These are phyloP conservation scores for Platismatia glauca DNA, from an alignment of 495 filamentous ascomycete genomes.

Conservation along the genomic window DNA sequence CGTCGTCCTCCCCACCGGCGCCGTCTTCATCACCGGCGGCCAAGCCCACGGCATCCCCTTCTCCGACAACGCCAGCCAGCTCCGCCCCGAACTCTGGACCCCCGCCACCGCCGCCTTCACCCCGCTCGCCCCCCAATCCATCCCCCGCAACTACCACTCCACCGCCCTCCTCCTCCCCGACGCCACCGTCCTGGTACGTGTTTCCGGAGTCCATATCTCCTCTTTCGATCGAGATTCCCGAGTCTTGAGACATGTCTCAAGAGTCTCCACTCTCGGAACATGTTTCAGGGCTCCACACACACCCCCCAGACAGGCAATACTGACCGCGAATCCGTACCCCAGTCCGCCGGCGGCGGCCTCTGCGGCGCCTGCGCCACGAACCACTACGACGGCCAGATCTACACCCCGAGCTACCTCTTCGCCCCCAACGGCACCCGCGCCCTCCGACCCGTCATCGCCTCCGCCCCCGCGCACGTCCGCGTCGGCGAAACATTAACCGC, in stretches of 20 bases:
- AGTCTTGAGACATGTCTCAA: too few relatives aligned
- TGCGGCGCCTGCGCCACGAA: constrained; percentile 45
- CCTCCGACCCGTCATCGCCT: constrained; percentile 33
- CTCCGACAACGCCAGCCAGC: constrained; percentile 37
- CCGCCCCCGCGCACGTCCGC: constrained; percentile 19
- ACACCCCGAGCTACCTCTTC: constrained; percentile 47
- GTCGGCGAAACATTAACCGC: constrained; percentile 30
- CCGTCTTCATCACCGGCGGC: constrained; percentile 48
- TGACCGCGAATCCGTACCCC: too few relatives aligned
- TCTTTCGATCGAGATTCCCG: too few relatives aligned
- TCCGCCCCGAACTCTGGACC: constrained; percentile 44
- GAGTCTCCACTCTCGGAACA: too few relatives aligned
- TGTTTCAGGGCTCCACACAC: too few relatives aligned
- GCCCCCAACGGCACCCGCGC: constrained; percentile 33
- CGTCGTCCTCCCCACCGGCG: constrained; percentile 49
- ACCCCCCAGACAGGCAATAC: too few relatives aligned
- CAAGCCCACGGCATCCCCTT: constrained; percentile 40
- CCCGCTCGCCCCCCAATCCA: constrained; percentile 32
- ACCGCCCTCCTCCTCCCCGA: constrained; percentile 48
- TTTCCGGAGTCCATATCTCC: too few relatives aligned
- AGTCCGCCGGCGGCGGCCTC: constrained; percentile 48
- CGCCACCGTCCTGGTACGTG: constrained; percentile 44
- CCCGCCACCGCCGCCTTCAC: constrained; percentile 37
- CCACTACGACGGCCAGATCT: constrained; percentile 52
- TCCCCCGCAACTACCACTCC: constrained; percentile 49